Evolutionary conservation across 2,329 filamentous ascomycete genomes (phyloP), one percentile per base, ranked within the genome.

Genomic region (Pseudonectria foliicola): DNA sequence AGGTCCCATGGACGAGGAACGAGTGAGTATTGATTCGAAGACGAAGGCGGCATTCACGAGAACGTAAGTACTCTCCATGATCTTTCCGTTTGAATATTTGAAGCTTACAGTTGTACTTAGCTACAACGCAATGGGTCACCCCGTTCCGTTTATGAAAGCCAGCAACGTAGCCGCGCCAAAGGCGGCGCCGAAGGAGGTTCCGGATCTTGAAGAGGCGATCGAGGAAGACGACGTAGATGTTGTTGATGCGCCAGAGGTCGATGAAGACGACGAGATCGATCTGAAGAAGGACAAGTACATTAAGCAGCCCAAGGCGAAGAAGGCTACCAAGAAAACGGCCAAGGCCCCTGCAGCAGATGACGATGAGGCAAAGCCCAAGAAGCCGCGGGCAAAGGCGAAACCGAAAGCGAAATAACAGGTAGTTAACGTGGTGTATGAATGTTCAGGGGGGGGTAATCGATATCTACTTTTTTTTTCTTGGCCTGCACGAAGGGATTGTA

Each of bases 221-320:
- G 89, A 96, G 31, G 90, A 94, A 5, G 90, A 94, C 29, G 84
- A 80, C 13, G 80, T 71, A n/a, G 79, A 80, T 24, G 64, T 68
- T 18, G 62, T 77, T 1, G 73, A 75, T 25, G 57, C 67, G 3
- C 73, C 64, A 2, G 75, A 78, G 27, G 77, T 71, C 2, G 81
- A 81, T 1, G 83, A 85, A 4, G 82, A 85, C 0, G 82, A 86
- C 10, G 84, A 88, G 34, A 66, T 80, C n/a, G 87, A 94, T 56
- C 60, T 96, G 33, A 87, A 83, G 54, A 94, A 90, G 56, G 92
- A 98, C 63, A 96, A 95, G 61, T 95, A 94, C 54, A 89, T 96
- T 57, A 94, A 92, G 60, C 75, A 83, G 55, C 86, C 90, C 10
- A 95, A 95, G 70, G 78, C 62, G 4, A 77, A 77, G 53, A 75